A percentile compares a stretch with the other conserved stretches of the same genome.
Evolutionary conservation across 169 alveolate genomes (phyloP).

Genomic region (Plasmodium ovale): DNA sequence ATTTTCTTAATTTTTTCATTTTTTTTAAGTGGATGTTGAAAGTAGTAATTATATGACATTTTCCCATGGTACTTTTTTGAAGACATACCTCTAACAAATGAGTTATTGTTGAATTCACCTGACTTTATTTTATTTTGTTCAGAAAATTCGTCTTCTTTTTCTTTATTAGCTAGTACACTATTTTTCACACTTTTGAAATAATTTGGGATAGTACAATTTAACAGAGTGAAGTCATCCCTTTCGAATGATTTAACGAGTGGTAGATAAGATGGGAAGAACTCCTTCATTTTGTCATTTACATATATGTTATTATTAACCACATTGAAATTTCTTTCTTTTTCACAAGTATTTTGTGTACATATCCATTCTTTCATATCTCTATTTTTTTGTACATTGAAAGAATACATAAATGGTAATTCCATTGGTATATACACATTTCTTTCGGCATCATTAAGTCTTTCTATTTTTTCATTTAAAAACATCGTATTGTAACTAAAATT

Average conservation of each 20-base stretch:
- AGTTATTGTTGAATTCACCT: not conserved
- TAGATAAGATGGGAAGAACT: conserved; percentile 9
- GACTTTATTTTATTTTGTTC: not conserved
- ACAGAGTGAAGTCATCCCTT: conserved; percentile 37
- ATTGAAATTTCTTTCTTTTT: not conserved
- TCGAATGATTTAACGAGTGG: conserved; percentile 43
- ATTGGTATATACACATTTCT: conserved; percentile 44
- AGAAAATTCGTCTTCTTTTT: not conserved
- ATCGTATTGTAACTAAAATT: conserved; percentile 33
- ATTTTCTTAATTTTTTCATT: conserved; percentile 25
- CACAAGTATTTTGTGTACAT: conserved; percentile 8
- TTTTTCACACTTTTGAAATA: conserved; percentile 31
- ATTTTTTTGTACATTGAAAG: conserved; percentile 49
- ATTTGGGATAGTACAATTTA: conserved; percentile 30
- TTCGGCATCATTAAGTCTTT: conserved; percentile 51
- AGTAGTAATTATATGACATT: conserved; percentile 19
- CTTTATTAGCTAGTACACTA: conserved; percentile 3
- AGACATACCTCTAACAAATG: not conserved
- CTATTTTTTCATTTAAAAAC: conserved; percentile 53
- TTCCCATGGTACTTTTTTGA: not conserved
- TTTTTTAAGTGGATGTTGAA: conserved; percentile 50
- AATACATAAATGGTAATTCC: conserved; percentile 40
- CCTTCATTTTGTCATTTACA: conserved; percentile 42
- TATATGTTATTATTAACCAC: not conserved
- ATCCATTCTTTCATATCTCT: conserved; percentile 41